Conservation (phyloP, 1,284 basidiomycete genomes). For the Rhodotorula sp. region DNA sequence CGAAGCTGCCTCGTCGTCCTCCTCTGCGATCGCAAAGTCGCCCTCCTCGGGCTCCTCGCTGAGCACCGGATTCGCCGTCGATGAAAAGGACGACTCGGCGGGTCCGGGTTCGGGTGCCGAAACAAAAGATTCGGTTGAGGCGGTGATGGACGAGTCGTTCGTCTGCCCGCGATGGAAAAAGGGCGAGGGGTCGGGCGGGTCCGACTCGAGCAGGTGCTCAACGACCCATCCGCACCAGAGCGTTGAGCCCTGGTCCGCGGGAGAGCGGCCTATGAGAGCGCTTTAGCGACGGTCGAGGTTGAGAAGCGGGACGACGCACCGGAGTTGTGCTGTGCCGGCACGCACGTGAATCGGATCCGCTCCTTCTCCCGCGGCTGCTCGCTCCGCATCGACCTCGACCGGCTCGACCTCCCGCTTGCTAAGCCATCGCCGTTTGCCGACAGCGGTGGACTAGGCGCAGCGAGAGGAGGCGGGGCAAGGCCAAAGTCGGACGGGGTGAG, state of each 20-base stretch:
- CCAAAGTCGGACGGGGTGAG: conserved; percentile 53
- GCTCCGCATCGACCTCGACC: not conserved
- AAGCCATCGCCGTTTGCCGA: not conserved
- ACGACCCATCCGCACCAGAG: conserved; percentile 49
- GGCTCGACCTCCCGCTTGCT: conserved; percentile 32
- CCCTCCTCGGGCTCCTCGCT: conserved; percentile 16
- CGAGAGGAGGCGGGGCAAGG: conserved; percentile 29
- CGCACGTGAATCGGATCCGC: conserved; percentile 42
- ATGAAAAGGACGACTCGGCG: not conserved
- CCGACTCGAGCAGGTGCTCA: conserved; percentile 38
- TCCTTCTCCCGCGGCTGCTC: not conserved
- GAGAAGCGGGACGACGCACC: conserved; percentile 23
- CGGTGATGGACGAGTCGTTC: not conserved
- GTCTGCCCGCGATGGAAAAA: not conserved
- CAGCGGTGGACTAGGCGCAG: not conserved
- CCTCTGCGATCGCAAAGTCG: conserved; percentile 1
- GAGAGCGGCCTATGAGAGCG: conserved; percentile 34
- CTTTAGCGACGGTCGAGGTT: rapidly evolving
- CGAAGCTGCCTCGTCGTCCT: not conserved
- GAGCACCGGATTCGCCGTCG: not conserved
- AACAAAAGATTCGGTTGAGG: not conserved
- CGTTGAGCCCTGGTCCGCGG: conserved; percentile 42
- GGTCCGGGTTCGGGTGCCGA: not conserved
- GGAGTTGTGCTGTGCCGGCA: conserved; percentile 48
- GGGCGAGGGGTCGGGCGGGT: not conserved